A percentile compares a stretch with the other conserved stretches of the same genome.
Conservation (phyloP, 305 asterid genomes). For the Ajuga reptans region DNA sequence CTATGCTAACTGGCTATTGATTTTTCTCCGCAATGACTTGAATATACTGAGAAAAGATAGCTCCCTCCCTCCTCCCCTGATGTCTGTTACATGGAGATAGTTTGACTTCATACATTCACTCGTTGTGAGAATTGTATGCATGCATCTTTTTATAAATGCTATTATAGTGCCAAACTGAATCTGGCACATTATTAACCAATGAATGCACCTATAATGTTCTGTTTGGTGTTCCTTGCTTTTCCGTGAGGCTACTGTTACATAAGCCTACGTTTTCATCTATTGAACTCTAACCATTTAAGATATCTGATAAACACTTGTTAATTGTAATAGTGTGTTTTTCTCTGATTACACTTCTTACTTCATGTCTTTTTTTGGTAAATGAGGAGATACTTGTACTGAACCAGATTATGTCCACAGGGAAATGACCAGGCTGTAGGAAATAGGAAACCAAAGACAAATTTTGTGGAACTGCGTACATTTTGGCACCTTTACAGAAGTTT, state of each 20-base stretch:
- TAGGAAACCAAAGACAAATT: constrained; percentile 88
- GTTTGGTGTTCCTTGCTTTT: neutral
- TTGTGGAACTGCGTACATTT: constrained; percentile 94
- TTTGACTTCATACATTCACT: neutral
- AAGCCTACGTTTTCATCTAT: neutral
- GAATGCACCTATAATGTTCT: neutral
- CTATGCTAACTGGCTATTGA: neutral
- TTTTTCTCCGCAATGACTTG: neutral
- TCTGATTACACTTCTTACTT: neutral
- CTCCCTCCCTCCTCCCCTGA: neutral
- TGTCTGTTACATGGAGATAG: neutral
- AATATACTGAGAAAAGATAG: neutral
- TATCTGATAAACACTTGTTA: constrained; percentile 6
- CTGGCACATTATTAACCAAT: neutral
- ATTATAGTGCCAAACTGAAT: neutral
- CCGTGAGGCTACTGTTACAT: no score
- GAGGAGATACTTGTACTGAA: constrained; percentile 19
- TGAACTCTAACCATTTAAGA: neutral
- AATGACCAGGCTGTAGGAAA: constrained; percentile 47
- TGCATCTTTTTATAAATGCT: constrained; percentile 1
- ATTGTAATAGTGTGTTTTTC: neutral
- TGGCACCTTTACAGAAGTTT: constrained; percentile 94
- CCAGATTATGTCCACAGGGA: constrained; percentile 37
- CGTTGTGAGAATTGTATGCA: neutral
- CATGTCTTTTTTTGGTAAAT: neutral